Conservation (phyloP, 768 basidiomycete species). For the Leccinum subgranulosum region DNA sequence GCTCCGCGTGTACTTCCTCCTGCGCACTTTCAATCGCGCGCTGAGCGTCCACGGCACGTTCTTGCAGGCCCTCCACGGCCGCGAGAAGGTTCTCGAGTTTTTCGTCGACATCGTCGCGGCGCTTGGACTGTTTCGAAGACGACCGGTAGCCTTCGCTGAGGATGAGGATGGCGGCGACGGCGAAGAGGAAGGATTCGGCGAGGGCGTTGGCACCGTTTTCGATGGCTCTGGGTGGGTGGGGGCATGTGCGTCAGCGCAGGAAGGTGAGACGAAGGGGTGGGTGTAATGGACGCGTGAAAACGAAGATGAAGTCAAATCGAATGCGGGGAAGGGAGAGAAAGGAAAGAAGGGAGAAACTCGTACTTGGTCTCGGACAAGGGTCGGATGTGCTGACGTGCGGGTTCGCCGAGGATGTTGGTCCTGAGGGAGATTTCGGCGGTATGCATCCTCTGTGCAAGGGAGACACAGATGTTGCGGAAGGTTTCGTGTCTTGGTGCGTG, state of each 20-base stretch:
- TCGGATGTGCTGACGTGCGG: conserved; percentile 58
- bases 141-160: conserved; percentile 75
- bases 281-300: background rate
- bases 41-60: conserved; percentile 38
- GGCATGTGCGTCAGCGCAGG: background rate
- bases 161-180: conserved; percentile 71
- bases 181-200: conserved; percentile 82
- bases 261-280: background rate
- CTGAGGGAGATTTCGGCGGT: conserved; percentile 68
- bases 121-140: conserved; percentile 63
- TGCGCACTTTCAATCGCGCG: conserved; percentile 43
- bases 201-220: conserved; percentile 83
- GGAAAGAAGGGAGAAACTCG: conserved; percentile 16
- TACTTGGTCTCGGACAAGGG: conserved; percentile 77
- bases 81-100: conserved; percentile 56
- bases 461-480: conserved; percentile 68
- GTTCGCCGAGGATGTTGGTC: conserved; percentile 75
- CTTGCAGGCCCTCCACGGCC: conserved; percentile 44
- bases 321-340: background rate
- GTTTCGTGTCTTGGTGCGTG: conserved; percentile 53
- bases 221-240: conserved; percentile 55
- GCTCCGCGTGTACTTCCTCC: conserved; percentile 34
- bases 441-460: conserved; percentile 75
- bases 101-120: conserved; percentile 72
- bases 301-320: background rate